Conservation (phyloP, 805 yeast genomes). For the Spathaspora passalidarum region DNA sequence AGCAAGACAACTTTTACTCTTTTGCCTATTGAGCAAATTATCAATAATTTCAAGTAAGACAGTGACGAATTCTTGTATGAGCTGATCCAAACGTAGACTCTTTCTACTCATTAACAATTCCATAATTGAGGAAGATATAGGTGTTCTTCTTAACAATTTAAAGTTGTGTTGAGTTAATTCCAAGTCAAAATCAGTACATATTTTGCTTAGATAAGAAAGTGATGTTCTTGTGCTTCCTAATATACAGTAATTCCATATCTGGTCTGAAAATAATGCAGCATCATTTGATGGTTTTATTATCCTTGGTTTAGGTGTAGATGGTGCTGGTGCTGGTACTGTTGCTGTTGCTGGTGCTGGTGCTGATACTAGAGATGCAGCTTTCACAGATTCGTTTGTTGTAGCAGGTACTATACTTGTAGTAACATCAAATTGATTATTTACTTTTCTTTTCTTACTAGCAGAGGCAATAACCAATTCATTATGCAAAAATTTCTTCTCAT, state of each 20-base stretch:
- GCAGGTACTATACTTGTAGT: slow-evolving; percentile 1
- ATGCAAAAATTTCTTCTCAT: slow-evolving; percentile 39
- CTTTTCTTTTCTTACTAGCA: slow-evolving; percentile 18
- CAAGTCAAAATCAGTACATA: slow-evolving; percentile 24
- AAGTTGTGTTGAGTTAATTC: slow-evolving; percentile 13
- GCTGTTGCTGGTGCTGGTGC: neutral
- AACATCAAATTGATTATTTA: neutral
- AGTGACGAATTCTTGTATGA: slow-evolving; percentile 40
- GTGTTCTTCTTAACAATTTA: slow-evolving; percentile 22
- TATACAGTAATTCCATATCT: slow-evolving; percentile 34
- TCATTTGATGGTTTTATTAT: slow-evolving; percentile 29
- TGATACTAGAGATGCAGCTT: neutral
- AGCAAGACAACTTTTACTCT: slow-evolving; percentile 26
- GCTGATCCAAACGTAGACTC: slow-evolving; percentile 47
- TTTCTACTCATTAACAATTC: slow-evolving; percentile 44
- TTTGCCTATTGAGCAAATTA: slow-evolving; percentile 17
- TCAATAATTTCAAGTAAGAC: slow-evolving; percentile 21
- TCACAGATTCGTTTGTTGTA: neutral
- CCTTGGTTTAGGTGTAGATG: slow-evolving; percentile 9
- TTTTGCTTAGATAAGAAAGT: slow-evolving; percentile 28
- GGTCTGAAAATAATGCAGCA: slow-evolving; percentile 30
- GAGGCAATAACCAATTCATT: slow-evolving; percentile 33
- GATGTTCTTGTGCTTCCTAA: slow-evolving; percentile 33
- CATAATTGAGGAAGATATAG: slow-evolving; percentile 35
- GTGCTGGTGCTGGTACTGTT: slow-evolving; percentile 1